Evolutionary conservation across 2,329 filamentous ascomycete species (phyloP).

Genomic region (Sporothrix curviconia): DNA sequence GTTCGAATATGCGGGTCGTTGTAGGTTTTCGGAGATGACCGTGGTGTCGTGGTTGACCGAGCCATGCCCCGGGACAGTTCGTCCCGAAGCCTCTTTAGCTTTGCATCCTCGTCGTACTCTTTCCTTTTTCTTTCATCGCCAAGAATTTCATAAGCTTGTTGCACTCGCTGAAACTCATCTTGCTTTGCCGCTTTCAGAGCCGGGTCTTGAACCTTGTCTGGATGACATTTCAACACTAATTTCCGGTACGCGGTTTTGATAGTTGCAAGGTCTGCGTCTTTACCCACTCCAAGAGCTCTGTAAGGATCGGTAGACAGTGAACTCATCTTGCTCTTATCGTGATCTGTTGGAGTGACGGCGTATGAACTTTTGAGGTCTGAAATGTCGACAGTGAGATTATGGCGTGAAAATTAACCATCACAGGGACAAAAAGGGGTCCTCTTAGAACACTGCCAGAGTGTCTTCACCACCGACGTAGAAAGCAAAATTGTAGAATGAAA

Average conservation of each 20-base stretch:
- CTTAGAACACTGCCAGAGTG: conserved; percentile 9
- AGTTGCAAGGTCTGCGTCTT: conserved; percentile 60
- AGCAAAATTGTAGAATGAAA: too few relatives aligned
- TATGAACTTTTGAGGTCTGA: too few relatives aligned
- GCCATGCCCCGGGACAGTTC: conserved; percentile 38
- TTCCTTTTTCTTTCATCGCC: conserved; percentile 65
- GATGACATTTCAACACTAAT: conserved; percentile 80
- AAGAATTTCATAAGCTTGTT: conserved; percentile 87
- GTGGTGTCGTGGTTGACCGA: conserved; percentile 37
- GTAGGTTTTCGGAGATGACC: conserved; percentile 33
- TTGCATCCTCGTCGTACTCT: conserved; percentile 72
- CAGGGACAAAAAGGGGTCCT: not conserved
- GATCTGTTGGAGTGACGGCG: too few relatives aligned
- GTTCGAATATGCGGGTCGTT: conserved; percentile 42
- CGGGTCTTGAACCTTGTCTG: conserved; percentile 81
- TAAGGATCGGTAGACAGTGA: conserved; percentile 68
- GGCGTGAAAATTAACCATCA: too few relatives aligned
- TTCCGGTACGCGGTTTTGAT: conserved; percentile 80
- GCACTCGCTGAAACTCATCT: conserved; percentile 85
- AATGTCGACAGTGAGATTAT: too few relatives aligned
- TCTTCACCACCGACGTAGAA: too few relatives aligned
- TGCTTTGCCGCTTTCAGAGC: conserved; percentile 69
- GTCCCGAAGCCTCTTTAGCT: conserved; percentile 58
- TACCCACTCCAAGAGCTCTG: conserved; percentile 64
- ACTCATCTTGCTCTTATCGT: conserved; percentile 41